Evolutionary conservation across 2,329 filamentous ascomycete species (phyloP).

Genomic region (Pseudopyricularia cyperi): DNA sequence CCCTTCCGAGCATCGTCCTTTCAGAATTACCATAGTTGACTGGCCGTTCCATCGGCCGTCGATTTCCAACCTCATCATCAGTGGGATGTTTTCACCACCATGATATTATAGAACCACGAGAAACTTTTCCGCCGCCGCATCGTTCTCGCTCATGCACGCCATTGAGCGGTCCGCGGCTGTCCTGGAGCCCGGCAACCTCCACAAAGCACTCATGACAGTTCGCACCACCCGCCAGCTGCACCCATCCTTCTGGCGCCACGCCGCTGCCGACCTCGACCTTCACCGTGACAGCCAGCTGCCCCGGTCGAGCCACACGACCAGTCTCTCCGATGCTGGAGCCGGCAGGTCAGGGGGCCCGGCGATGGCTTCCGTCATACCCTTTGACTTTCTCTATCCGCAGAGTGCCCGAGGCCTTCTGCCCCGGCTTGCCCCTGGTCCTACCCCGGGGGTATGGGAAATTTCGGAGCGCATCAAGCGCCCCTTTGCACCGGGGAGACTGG

Average conservation of each 20-base stretch:
- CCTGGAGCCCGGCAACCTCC: conserved; percentile 42
- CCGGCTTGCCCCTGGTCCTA: conserved; percentile 13
- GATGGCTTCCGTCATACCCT: conserved; percentile 33
- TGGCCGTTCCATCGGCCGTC: background rate
- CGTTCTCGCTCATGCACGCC: conserved; percentile 25
- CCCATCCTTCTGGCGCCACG: conserved; percentile 41
- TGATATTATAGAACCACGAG: background rate
- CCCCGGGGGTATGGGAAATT: conserved; percentile 5
- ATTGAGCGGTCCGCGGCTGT: conserved; percentile 43
- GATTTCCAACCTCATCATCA: background rate
- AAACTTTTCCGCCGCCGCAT: background rate
- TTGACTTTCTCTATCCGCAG: conserved; percentile 43
- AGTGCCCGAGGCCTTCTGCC: conserved; percentile 29
- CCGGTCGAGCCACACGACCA: conserved; percentile 5
- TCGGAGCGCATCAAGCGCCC: conserved; percentile 6
- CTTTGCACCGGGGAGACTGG: background rate
- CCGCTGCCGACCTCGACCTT: conserved; percentile 34
- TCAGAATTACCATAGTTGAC: no score
- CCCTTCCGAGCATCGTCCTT: no score
- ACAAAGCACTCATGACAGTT: conserved; percentile 33
- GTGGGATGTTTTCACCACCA: background rate
- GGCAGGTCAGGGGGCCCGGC: conserved; percentile 14
- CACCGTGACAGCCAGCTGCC: conserved; percentile 26
- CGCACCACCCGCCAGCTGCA: conserved; percentile 30
- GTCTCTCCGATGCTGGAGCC: conserved; percentile 1